Evolutionary conservation across 805 yeast species (phyloP).

Genomic region (Candida pseudoglaebosa): DNA sequence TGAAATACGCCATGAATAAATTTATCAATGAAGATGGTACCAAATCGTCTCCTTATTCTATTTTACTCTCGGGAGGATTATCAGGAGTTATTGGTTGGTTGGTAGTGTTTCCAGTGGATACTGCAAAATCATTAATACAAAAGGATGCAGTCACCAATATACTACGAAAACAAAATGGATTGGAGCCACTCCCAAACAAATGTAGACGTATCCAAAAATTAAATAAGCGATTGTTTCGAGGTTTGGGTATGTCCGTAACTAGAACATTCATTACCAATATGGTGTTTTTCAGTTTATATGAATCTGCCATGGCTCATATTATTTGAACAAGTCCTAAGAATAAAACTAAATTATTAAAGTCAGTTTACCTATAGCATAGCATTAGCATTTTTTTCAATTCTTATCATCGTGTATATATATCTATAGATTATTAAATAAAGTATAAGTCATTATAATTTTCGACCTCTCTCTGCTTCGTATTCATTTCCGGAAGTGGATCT

Average conservation of each 20-base stretch:
- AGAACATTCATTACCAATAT: slow-evolving; percentile 71
- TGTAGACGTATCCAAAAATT: slow-evolving; percentile 28
- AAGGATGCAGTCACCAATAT: slow-evolving; percentile 68
- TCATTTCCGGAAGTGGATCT: slow-evolving; percentile 5
- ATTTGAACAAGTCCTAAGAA: too few relatives aligned
- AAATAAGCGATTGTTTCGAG: slow-evolving; percentile 58
- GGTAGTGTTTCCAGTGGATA: slow-evolving; percentile 74
- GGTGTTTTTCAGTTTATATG: slow-evolving; percentile 72
- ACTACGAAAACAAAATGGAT: slow-evolving; percentile 47
- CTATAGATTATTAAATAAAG: slow-evolving; percentile 1
- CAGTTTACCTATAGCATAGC: neutral
- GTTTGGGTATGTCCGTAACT: slow-evolving; percentile 69
- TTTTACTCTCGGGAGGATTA: slow-evolving; percentile 64
- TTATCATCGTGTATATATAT: slow-evolving; percentile 4
- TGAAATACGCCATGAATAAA: slow-evolving; percentile 48
- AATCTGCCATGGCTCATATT: slow-evolving; percentile 57
- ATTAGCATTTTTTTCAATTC: neutral
- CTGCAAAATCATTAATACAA: slow-evolving; percentile 71
- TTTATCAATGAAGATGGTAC: slow-evolving; percentile 24
- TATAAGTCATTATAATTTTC: slow-evolving; percentile 3
- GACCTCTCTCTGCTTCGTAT: slow-evolving; percentile 8
- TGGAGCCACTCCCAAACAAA: slow-evolving; percentile 35
- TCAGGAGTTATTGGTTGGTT: slow-evolving; percentile 77
- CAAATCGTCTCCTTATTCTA: slow-evolving; percentile 27
- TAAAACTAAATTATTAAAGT: too few relatives aligned